phyloP scores from a whole-genome alignment of 2,329 filamentous ascomycete species.

The Myriangium duriaei region DNA sequence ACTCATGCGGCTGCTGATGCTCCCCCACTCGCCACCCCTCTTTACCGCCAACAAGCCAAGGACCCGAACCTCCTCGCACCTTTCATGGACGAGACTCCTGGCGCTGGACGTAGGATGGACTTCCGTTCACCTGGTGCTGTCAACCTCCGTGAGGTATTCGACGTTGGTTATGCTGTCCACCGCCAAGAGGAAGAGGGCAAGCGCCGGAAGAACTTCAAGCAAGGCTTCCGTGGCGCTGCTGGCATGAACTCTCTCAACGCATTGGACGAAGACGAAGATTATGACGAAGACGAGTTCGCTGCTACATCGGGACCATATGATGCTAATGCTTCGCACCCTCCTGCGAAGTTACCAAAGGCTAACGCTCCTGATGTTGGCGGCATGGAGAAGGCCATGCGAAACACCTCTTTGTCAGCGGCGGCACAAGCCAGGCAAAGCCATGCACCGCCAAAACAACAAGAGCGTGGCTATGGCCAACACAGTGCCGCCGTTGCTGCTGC shows the following conservation, averaged over 20 bases:
- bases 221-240: slow-evolving; percentile 51
- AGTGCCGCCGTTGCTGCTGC: slow-evolving; percentile 72
- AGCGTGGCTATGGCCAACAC: slow-evolving; percentile 76
- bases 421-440: slow-evolving; percentile 46
- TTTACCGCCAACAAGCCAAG: slow-evolving; percentile 26
- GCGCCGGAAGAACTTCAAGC: slow-evolving; percentile 68
- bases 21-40: slow-evolving; percentile 58
- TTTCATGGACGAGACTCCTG: slow-evolving; percentile 46
- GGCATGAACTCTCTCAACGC: slow-evolving; percentile 54
- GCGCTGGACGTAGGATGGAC: slow-evolving; percentile 55
- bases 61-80: slow-evolving; percentile 33
- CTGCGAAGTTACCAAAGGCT: slow-evolving; percentile 55
- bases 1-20: slow-evolving; percentile 57
- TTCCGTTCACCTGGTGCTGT: slow-evolving; percentile 92
- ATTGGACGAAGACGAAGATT: slow-evolving; percentile 51
- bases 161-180: slow-evolving; percentile 96
- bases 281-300: slow-evolving; percentile 54
- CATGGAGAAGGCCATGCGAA: slow-evolving; percentile 78
- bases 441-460: slow-evolving; percentile 36
- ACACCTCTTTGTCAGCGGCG: slow-evolving; percentile 61
- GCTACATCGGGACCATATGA: slow-evolving; percentile 44
- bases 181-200: slow-evolving; percentile 93
- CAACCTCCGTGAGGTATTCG: slow-evolving; percentile 93
- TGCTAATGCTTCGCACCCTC: slow-evolving; percentile 34
- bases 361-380: slow-evolving; percentile 48